Percentiles rank a stretch among this genome's conserved stretches.
phyloP scores from a whole-genome alignment of 2,329 filamentous ascomycete species.

The Aspergillus neoniger region DNA sequence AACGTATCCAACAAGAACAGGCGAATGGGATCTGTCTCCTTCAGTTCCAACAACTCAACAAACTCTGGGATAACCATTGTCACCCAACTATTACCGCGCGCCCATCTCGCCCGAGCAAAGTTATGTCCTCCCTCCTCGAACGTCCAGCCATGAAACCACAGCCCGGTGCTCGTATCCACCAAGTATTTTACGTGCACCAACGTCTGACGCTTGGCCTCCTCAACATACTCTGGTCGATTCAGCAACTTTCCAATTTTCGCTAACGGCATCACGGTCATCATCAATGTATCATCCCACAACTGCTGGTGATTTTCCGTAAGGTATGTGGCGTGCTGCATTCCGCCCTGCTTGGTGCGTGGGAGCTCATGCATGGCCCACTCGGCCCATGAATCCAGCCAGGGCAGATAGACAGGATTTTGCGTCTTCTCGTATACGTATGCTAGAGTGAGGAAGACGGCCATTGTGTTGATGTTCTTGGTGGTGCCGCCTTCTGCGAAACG shows the following conservation, averaged over 20 bases:
- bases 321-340: slow-evolving; percentile 78
- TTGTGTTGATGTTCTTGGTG: slow-evolving; percentile 84
- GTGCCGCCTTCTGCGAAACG: slow-evolving; percentile 71
- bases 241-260: slow-evolving; percentile 77
- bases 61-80: slow-evolving; percentile 84
- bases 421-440: slow-evolving; percentile 78
- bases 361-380: slow-evolving; percentile 82
- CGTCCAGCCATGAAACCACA: slow-evolving; percentile 83
- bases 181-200: slow-evolving; percentile 77
- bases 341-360: slow-evolving; percentile 67
- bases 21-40: slow-evolving; percentile 61
- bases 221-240: slow-evolving; percentile 69
- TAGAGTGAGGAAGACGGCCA: slow-evolving; percentile 75
- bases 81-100: slow-evolving; percentile 64
- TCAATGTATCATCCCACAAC: slow-evolving; percentile 82
- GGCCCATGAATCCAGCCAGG: slow-evolving; percentile 78
- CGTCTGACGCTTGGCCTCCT: slow-evolving; percentile 76
- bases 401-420: slow-evolving; percentile 66
- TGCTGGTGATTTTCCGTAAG: slow-evolving; percentile 70
- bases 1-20: slow-evolving; percentile 56
- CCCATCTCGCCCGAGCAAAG: slow-evolving; percentile 59
- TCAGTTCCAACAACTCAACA: slow-evolving; percentile 69
- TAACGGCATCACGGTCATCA: slow-evolving; percentile 83
- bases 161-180: slow-evolving; percentile 68
- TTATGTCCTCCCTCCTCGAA: slow-evolving; percentile 67